Evolutionary conservation across 495 filamentous ascomycete genomes (phyloP), one percentile per base, ranked within the genome.

Genomic region (Usnea hakonensis): DNA sequence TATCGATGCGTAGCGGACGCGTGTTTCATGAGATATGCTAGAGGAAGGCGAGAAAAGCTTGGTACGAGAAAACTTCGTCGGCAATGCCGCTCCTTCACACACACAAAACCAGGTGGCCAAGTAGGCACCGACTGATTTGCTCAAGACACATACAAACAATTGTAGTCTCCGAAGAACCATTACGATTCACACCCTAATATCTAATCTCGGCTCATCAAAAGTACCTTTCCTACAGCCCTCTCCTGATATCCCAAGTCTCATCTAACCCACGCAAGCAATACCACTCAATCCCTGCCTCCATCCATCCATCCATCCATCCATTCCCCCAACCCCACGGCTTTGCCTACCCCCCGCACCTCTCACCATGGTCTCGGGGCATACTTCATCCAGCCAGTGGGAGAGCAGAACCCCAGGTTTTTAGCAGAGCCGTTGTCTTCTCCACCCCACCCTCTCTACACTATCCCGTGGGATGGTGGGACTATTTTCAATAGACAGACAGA

Each of bases 351-450:
- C 66, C 65, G 69, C 55, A 59, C 64, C 70, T 67, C 60, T 58
- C 58, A 44, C 21, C 37, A 73, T 75, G 71, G 68, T 67, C 71
- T 67, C 59, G 71, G 55, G 68, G 72, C 72, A 66, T 71, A 73
- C 71, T 75, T 74, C 58, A 60, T 67, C 54, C 61, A 69, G 69
- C 72, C 71, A 65, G 73, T 74, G 73, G 73, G 53, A 75, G 70
- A 75, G 65, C 28, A 65, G 72, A 65, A 65, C n/a, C n/a, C n/a
- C 43, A 63, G 70, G 71, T 62, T 72, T 70, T 71, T 69, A 74
- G 72, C 72, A 74, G 72, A 66, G 67, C 72, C 70, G 61, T n/a
- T 71, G 72, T 74, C 72, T 67, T 67, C 71, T 73, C 72, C 72
- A 74, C 72, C 72, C 71, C 69, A 52, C 70, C 65, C 41, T 67